phyloP scores from a whole-genome alignment of 2,329 filamentous ascomycete genomes.

The Orbilia javanica region DNA sequence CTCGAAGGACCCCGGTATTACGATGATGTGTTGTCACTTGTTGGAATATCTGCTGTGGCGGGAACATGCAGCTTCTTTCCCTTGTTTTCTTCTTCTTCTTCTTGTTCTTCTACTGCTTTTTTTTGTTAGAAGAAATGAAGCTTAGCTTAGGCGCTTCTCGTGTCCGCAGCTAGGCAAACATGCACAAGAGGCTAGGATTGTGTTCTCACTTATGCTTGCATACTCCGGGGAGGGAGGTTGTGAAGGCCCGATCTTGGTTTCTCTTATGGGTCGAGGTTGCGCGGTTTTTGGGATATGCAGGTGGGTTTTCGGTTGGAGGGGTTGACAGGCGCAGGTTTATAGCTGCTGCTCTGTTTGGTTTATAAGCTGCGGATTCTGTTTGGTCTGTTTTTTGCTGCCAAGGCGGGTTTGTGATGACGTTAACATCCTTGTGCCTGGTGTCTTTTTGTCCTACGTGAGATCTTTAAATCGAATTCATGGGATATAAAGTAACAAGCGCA shows the following conservation, averaged over 20 bases:
- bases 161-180: no score
- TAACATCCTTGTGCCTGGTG: constrained; percentile 2
- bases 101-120: not conserved
- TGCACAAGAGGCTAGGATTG: no score
- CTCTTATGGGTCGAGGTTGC: not conserved
- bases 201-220: not conserved
- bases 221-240: no score
- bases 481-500: no score
- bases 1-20: constrained; percentile 6
- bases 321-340: not conserved
- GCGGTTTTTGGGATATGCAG: not conserved
- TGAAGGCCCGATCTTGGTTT: not conserved
- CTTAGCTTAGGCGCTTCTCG: no score
- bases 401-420: constrained; percentile 11
- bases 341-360: not conserved
- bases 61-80: constrained; percentile 18
- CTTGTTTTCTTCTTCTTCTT: not conserved
- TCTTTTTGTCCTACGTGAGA: constrained; percentile 1
- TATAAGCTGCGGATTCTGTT: not conserved
- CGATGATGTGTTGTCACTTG: constrained; percentile 29
- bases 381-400: not conserved
- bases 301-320: not conserved
- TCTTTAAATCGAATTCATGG: not conserved
- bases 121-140: no score
- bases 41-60: constrained; percentile 57